phyloP scores from a whole-genome alignment of 441 rosid genomes.

The Mallotus repandus region DNA sequence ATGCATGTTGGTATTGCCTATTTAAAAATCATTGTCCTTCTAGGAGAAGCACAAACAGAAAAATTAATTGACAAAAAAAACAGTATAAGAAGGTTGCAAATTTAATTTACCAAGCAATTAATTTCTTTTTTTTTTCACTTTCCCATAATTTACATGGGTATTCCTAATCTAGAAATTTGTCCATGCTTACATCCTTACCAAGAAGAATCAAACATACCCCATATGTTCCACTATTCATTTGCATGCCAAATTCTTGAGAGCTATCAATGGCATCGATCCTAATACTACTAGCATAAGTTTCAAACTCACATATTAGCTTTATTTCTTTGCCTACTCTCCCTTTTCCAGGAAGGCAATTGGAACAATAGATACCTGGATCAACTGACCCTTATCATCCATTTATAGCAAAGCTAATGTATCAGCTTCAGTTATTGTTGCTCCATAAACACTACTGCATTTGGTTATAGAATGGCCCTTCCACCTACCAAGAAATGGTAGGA shows the following conservation, averaged over 20 bases:
- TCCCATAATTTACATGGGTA: no score
- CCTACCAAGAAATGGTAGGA: slow-evolving; percentile 72
- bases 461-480: slow-evolving; percentile 88
- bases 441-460: slow-evolving; percentile 88
- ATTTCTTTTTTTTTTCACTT: neutral
- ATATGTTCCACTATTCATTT: neutral
- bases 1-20: neutral
- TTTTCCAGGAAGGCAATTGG: slow-evolving; percentile 8
- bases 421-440: slow-evolving; percentile 75
- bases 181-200: neutral
- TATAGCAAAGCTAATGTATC: slow-evolving; percentile 53
- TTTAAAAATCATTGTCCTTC: neutral
- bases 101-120: neutral
- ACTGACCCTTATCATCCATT: slow-evolving; percentile 59
- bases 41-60: neutral
- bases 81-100: neutral
- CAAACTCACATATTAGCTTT: slow-evolving; percentile 6
- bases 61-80: neutral
- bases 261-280: neutral
- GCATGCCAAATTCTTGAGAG: neutral
- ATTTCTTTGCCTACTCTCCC: neutral
- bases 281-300: neutral
- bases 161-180: no score
- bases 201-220: neutral
- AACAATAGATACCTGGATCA: slow-evolving; percentile 53